A percentile compares a stretch with the other conserved stretches of the same genome.
phyloP scores from a whole-genome alignment of 345 rosid genomes.

The Eucalyptus victrix region DNA sequence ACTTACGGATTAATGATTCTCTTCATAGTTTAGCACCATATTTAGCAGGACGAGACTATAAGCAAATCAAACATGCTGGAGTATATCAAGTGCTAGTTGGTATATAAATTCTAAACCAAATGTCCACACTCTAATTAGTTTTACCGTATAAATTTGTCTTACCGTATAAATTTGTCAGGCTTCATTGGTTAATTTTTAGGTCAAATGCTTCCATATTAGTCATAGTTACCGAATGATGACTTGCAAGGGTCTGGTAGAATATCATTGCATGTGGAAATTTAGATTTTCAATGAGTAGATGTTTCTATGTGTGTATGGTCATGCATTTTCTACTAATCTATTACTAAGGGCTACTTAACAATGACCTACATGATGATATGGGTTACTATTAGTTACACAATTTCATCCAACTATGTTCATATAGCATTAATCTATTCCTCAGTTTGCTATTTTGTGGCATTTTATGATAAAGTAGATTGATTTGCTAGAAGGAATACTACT shows the following conservation, averaged over 20 bases:
- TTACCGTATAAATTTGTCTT: not conserved
- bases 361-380: not conserved
- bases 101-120: not conserved
- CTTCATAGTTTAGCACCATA: not conserved
- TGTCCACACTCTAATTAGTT: not conserved
- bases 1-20: not conserved
- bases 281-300: not conserved
- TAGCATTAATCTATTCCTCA: too few species aligned
- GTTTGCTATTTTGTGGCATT: too few species aligned
- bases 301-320: not conserved
- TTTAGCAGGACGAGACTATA: rapidly evolving
- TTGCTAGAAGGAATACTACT: too few species aligned
- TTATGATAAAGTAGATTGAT: too few species aligned
- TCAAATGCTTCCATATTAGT: too few species aligned
- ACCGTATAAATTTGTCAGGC: rapidly evolving
- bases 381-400: too few species aligned
- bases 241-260: not conserved
- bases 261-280: not conserved
- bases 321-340: not conserved
- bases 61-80: not conserved
- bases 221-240: rapidly evolving
- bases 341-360: not conserved
- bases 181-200: too few species aligned
- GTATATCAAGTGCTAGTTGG: not conserved
- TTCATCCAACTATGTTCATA: too few species aligned